A percentile compares a stretch with the other conserved stretches of the same genome.
Conservation (phyloP, 257 asterid species). For the Mentha longifolia region DNA sequence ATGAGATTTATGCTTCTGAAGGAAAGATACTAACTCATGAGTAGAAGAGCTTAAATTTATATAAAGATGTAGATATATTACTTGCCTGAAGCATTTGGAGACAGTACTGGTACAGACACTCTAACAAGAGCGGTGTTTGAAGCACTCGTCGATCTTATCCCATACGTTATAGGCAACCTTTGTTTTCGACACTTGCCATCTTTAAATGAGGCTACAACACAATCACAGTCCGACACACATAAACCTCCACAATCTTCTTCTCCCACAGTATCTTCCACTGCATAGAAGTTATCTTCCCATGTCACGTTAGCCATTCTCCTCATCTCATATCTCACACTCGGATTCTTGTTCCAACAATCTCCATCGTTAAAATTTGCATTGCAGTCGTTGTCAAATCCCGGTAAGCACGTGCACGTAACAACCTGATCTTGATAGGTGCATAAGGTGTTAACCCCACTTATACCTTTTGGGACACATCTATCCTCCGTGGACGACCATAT, state of each 20-base stretch:
- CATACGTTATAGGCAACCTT: not conserved
- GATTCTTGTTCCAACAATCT: not conserved
- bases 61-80: not conserved
- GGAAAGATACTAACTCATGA: too few species aligned
- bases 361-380: not conserved
- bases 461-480: not conserved
- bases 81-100: not conserved
- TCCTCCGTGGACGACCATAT: not conserved
- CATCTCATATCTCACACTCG: not conserved
- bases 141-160: not conserved
- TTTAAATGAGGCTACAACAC: not conserved
- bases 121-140: not conserved
- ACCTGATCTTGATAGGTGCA: not conserved
- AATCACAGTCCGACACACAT: not conserved
- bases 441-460: not conserved
- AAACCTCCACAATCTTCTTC: not conserved
- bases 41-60: too few species aligned
- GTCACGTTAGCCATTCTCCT: too few species aligned
- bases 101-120: not conserved
- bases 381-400: not conserved
- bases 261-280: rapidly evolving
- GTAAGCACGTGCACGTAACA: not conserved
- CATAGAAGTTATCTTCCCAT: conserved; percentile 8
- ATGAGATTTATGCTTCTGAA: not conserved
- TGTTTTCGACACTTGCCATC: not conserved